Evolutionary conservation across 2,329 filamentous ascomycete genomes (phyloP).

Genomic region (Lojkania enalia): DNA sequence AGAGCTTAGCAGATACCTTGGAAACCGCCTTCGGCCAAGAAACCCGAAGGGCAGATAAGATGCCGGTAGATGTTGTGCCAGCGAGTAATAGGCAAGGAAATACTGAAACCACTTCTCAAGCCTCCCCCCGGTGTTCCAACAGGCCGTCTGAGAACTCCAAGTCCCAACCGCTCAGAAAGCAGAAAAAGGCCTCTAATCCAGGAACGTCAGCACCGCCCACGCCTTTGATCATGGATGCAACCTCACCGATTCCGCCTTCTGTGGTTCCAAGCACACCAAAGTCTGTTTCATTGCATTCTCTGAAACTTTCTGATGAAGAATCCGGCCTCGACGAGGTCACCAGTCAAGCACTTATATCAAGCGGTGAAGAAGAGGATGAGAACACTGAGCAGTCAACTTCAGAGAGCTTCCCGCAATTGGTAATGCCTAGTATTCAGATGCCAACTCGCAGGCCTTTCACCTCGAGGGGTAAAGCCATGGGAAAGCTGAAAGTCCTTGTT

Average conservation of each 20-base stretch:
- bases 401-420: slow-evolving; percentile 70
- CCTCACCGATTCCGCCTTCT: slow-evolving; percentile 53
- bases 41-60: slow-evolving; percentile 22
- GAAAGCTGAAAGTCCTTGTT: slow-evolving; percentile 85
- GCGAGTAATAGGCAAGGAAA: slow-evolving; percentile 21
- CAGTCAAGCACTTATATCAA: slow-evolving; percentile 59
- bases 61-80: slow-evolving; percentile 38
- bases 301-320: slow-evolving; percentile 62
- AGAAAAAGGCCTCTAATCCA: slow-evolving; percentile 27
- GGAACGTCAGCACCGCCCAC: slow-evolving; percentile 28
- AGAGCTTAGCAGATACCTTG: slow-evolving; percentile 60
- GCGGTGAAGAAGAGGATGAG: slow-evolving; percentile 58
- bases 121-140: slow-evolving; percentile 22
- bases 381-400: slow-evolving; percentile 37
- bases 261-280: slow-evolving; percentile 62
- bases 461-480: slow-evolving; percentile 78
- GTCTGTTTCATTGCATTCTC: slow-evolving; percentile 61
- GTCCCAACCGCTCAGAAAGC: slow-evolving; percentile 23
- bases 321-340: slow-evolving; percentile 57
- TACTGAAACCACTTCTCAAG: slow-evolving; percentile 27
- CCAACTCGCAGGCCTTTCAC: slow-evolving; percentile 89
- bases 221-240: slow-evolving; percentile 26
- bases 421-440: slow-evolving; percentile 96
- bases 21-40: slow-evolving; percentile 46
- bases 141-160: slow-evolving; percentile 25